Evolutionary conservation across 106 monocot genomes (phyloP).

Genomic region (Phalaenopsis aphrodite): DNA sequence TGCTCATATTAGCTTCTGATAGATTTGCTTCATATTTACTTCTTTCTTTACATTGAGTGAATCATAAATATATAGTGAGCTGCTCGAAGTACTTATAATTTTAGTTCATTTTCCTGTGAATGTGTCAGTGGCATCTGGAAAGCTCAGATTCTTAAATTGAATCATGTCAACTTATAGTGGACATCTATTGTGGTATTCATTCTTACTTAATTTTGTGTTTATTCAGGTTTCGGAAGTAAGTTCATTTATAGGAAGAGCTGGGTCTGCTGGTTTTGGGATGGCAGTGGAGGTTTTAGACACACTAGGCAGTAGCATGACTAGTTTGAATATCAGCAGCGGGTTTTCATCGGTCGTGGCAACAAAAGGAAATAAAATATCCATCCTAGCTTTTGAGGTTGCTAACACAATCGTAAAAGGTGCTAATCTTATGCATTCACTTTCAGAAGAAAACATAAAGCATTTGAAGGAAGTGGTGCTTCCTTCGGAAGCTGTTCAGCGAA

Average conservation of each 20-base stretch:
- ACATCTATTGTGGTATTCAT: not conserved
- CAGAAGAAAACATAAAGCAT: slow-evolving; percentile 42
- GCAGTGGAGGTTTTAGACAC: slow-evolving; percentile 61
- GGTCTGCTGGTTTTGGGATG: slow-evolving; percentile 44
- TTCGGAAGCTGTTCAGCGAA: slow-evolving; percentile 50
- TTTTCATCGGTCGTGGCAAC: slow-evolving; percentile 34
- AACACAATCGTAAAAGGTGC: slow-evolving; percentile 65
- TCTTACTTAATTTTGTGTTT: not conserved
- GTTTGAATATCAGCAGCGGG: slow-evolving; percentile 25
- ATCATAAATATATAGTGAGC: not conserved
- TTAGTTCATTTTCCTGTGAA: not conserved
- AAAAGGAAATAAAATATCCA: slow-evolving; percentile 54
- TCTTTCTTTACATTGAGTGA: not conserved
- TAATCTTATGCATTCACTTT: slow-evolving; percentile 70
- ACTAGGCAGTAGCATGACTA: slow-evolving; percentile 54
- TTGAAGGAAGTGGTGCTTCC: slow-evolving; percentile 50
- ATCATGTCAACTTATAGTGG: not conserved
- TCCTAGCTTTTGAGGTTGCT: slow-evolving; percentile 74
- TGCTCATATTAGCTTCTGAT: not conserved
- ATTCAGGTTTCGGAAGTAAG: slow-evolving; percentile 52
- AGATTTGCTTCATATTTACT: not conserved
- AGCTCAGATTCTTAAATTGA: not conserved
- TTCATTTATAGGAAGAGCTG: slow-evolving; percentile 42
- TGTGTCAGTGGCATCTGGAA: not conserved
- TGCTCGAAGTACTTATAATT: not conserved